Conservation (phyloP, 1,284 basidiomycete species). For the Puccinia horiana region DNA sequence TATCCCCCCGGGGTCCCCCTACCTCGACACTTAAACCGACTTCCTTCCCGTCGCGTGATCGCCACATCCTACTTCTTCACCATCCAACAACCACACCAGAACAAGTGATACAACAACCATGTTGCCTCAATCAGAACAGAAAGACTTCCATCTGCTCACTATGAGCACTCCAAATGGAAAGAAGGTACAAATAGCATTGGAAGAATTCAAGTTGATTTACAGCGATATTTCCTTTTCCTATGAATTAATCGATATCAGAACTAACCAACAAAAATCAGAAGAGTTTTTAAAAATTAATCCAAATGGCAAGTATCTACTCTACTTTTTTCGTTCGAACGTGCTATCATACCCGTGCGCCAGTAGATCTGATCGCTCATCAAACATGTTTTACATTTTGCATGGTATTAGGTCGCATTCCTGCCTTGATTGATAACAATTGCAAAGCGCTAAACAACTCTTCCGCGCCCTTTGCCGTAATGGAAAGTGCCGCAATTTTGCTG, state of each 20-base stretch:
- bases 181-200: constrained; percentile 24
- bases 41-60: too few relatives aligned
- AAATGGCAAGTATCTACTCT: constrained; percentile 30
- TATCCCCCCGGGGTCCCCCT: too few relatives aligned
- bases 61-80: neutral
- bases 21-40: too few relatives aligned
- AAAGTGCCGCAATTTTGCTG: constrained; percentile 51
- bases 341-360: neutral
- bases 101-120: neutral
- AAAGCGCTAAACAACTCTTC: constrained; percentile 48
- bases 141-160: constrained; percentile 24
- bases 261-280: constrained; percentile 50
- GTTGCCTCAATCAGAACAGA: constrained; percentile 11
- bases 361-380: neutral
- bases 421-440: constrained; percentile 39
- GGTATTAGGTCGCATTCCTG: constrained; percentile 9
- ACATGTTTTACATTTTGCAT: neutral
- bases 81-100: neutral
- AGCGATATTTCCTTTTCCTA: constrained; percentile 47
- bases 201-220: constrained; percentile 43
- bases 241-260: constrained; percentile 51
- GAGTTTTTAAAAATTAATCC: constrained; percentile 44
- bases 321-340: constrained; percentile 37
- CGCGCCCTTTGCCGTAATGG: constrained; percentile 51
- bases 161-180: constrained; percentile 28